phyloP scores from a whole-genome alignment of 805 yeast species.

The Ogataea degrootiae region DNA sequence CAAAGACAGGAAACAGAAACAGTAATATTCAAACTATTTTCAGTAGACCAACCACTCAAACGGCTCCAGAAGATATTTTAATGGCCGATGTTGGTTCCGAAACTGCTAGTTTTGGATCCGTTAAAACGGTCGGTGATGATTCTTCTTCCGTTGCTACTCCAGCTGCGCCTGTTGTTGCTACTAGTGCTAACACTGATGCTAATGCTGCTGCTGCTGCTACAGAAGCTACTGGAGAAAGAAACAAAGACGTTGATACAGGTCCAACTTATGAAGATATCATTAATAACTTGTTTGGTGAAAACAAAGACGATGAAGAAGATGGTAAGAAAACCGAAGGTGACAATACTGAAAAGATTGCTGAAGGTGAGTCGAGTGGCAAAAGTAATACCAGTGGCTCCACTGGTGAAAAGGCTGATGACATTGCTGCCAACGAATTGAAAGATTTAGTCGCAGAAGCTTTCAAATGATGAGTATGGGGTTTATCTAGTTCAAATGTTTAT shows the following conservation, averaged over 20 bases:
- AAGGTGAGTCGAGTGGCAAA: background rate
- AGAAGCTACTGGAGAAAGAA: too few relatives aligned
- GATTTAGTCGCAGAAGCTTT: conserved; percentile 32
- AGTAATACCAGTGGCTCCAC: background rate
- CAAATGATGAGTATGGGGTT: conserved; percentile 8
- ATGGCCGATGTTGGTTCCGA: background rate
- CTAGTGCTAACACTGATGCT: too few relatives aligned
- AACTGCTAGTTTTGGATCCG: too few relatives aligned
- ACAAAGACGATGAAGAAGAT: conserved; percentile 1
- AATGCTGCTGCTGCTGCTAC: too few relatives aligned
- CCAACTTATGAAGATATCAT: conserved; percentile 23
- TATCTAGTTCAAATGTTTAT: background rate
- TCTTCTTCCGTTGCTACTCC: too few relatives aligned
- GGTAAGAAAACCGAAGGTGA: background rate
- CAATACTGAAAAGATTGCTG: background rate
- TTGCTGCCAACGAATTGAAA: conserved; percentile 27
- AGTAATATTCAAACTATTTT: conserved; percentile 12
- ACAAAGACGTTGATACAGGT: background rate
- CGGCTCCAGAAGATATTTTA: background rate
- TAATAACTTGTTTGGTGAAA: conserved; percentile 17
- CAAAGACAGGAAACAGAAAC: conserved; percentile 18
- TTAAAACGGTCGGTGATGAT: too few relatives aligned
- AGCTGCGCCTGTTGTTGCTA: too few relatives aligned
- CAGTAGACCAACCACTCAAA: conserved; percentile 1
- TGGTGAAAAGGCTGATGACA: conserved; percentile 14